Conservation (phyloP, 495 filamentous ascomycete species). For the Penicillium cinerascens region DNA sequence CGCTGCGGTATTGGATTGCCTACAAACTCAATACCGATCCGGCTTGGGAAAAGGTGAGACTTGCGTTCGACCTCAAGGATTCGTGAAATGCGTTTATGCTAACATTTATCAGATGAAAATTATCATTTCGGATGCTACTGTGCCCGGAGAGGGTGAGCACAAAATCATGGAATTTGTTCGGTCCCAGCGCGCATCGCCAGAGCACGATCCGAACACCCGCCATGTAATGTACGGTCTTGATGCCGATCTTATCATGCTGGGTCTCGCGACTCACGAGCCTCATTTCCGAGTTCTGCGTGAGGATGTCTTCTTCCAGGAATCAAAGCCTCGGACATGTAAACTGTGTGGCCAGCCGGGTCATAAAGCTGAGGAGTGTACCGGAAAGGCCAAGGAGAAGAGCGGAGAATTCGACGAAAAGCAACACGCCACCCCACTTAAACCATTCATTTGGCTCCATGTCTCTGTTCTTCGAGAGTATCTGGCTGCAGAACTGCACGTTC, state of each 20-base stretch:
- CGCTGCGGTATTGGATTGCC: slow-evolving; percentile 89
- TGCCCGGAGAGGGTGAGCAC: slow-evolving; percentile 97
- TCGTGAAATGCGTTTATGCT: slow-evolving; percentile 9
- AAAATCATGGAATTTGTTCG: slow-evolving; percentile 99
- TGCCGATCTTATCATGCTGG: slow-evolving; percentile 98
- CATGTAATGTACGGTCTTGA: slow-evolving; percentile 94
- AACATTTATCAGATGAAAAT: slow-evolving; percentile 65
- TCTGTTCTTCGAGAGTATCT: slow-evolving; percentile 90
- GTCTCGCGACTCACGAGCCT: slow-evolving; percentile 93
- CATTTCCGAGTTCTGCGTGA: slow-evolving; percentile 96
- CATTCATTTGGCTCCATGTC: slow-evolving; percentile 98
- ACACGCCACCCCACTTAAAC: slow-evolving; percentile 65
- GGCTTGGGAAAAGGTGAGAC: slow-evolving; percentile 75
- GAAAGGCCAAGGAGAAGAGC: slow-evolving; percentile 76
- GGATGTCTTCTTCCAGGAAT: slow-evolving; percentile 91
- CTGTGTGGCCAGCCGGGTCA: slow-evolving; percentile 91
- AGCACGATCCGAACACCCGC: slow-evolving; percentile 93
- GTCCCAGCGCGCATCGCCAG: slow-evolving; percentile 82
- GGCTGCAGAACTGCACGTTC: slow-evolving; percentile 79
- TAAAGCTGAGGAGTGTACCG: slow-evolving; percentile 75
- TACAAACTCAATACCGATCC: slow-evolving; percentile 98
- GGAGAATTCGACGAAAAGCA: slow-evolving; percentile 86
- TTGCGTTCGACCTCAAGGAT: background rate
- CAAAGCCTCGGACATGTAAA: slow-evolving; percentile 72
- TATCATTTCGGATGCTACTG: slow-evolving; percentile 96